Percentiles rank a stretch among this genome's conserved stretches.
These are phyloP conservation scores for Afroboletus lepidellus DNA, from an alignment of 1,284 basidiomycete genomes.

Conservation along the genomic window DNA sequence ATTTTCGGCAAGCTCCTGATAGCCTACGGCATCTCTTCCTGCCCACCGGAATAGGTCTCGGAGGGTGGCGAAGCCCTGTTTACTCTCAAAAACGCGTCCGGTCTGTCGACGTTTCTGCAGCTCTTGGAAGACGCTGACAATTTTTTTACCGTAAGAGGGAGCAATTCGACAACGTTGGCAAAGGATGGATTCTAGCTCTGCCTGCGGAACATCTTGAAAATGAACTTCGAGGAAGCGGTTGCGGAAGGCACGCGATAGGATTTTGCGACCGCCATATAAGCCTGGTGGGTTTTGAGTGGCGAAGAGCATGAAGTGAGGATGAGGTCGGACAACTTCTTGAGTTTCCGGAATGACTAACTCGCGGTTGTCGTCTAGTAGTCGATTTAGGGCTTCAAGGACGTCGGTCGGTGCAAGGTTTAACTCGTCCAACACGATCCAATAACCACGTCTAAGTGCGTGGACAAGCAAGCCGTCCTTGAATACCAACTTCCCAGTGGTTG, in stretches of 20 bases:
- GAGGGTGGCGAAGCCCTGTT: slow-evolving; percentile 94
- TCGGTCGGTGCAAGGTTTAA: slow-evolving; percentile 98
- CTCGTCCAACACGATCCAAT: slow-evolving; percentile 99
- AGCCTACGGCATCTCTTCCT: slow-evolving; percentile 81
- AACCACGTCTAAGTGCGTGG: slow-evolving; percentile 86
- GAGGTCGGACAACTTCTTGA: slow-evolving; percentile 90
- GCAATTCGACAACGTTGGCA: slow-evolving; percentile 88
- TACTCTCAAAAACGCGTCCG: slow-evolving; percentile 94
- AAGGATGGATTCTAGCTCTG: slow-evolving; percentile 91
- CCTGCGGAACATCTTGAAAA: slow-evolving; percentile 95
- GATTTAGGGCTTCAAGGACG: slow-evolving; percentile 96
- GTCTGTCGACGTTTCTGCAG: slow-evolving; percentile 90
- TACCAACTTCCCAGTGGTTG: slow-evolving; percentile 86
- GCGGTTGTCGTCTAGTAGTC: slow-evolving; percentile 95
- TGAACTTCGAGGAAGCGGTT: slow-evolving; percentile 99
- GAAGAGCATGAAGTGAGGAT: slow-evolving; percentile 97
- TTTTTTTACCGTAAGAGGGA: slow-evolving; percentile 88
- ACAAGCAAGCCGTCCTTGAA: slow-evolving; percentile 96
- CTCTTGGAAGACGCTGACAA: slow-evolving; percentile 92
- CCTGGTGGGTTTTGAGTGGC: slow-evolving; percentile 99
- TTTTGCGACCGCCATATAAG: slow-evolving; percentile 94
- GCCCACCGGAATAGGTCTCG: slow-evolving; percentile 99
- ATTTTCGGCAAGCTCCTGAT: slow-evolving; percentile 92
- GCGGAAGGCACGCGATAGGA: slow-evolving; percentile 93
- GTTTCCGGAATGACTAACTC: slow-evolving; percentile 97